A percentile compares a stretch with the other conserved stretches of the same genome.
Conservation (phyloP, 225 moss, liverwort and hornwort genomes). For the Sphagnum contortum region DNA sequence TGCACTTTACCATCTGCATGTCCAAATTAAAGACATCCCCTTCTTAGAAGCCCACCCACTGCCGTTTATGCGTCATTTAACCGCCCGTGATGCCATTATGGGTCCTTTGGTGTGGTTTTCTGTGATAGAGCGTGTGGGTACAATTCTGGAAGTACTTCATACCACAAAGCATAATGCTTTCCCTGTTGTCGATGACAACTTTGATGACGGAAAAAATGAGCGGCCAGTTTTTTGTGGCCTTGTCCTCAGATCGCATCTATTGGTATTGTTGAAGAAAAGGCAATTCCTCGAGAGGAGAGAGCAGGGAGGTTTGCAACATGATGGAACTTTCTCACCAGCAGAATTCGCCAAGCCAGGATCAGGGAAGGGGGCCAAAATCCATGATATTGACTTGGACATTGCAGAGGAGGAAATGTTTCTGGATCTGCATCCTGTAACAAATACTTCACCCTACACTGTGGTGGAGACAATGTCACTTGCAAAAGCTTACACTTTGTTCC, state of each 20-base stretch:
- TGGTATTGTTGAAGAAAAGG: conserved; percentile 30
- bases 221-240: conserved; percentile 19
- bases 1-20: conserved; percentile 39
- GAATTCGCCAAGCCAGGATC: conserved; percentile 40
- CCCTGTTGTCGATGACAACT: conserved; percentile 27
- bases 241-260: conserved; percentile 32
- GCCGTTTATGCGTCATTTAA: conserved; percentile 45
- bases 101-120: conserved; percentile 10
- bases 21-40: conserved; percentile 35
- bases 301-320: conserved; percentile 1
- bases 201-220: neutral
- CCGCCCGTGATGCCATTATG: conserved; percentile 35
- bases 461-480: conserved; percentile 43
- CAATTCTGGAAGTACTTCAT: conserved; percentile 15
- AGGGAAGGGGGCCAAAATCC: conserved; percentile 10
- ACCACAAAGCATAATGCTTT: conserved; percentile 34
- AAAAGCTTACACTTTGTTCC: conserved; percentile 45
- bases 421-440: conserved; percentile 35
- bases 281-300: conserved; percentile 10
- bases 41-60: conserved; percentile 36
- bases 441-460: conserved; percentile 46
- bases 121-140: conserved; percentile 27
- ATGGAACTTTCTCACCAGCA: conserved; percentile 6
- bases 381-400: conserved; percentile 8
- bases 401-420: conserved; percentile 30